Conservation (phyloP, 495 filamentous ascomycete species). For the Penicillium cosmopolitanum region DNA sequence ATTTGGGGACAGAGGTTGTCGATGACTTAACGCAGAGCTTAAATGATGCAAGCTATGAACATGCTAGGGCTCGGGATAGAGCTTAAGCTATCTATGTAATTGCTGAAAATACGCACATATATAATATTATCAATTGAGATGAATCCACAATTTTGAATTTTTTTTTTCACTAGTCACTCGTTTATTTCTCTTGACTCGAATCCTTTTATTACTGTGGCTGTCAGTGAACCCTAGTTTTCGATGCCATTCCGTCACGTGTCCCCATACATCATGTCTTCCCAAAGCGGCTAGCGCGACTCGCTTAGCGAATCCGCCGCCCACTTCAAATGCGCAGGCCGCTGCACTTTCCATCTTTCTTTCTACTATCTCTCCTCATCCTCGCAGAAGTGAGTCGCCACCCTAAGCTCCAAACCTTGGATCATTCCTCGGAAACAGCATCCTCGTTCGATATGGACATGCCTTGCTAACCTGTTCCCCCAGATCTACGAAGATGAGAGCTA, state of each 20-base stretch:
- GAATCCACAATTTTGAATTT: conserved; percentile 8
- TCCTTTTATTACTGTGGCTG: not conserved
- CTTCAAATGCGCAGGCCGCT: conserved; percentile 47
- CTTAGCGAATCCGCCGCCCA: conserved; percentile 48
- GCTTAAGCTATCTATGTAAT: not conserved
- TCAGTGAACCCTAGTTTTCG: conserved; percentile 25
- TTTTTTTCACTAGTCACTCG: conserved; percentile 2
- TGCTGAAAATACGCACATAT: not conserved
- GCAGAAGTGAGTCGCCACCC: conserved; percentile 50
- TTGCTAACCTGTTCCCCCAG: conserved; percentile 15
- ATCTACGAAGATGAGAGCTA: conserved; percentile 89
- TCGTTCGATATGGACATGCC: conserved; percentile 25
- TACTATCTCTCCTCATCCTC: conserved; percentile 58
- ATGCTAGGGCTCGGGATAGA: not conserved
- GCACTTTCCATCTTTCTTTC: conserved; percentile 47
- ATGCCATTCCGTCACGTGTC: conserved; percentile 20
- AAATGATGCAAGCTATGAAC: not conserved
- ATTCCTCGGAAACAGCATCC: conserved; percentile 1
- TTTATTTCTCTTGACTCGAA: not conserved
- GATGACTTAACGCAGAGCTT: conserved; percentile 4
- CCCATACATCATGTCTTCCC: conserved; percentile 7
- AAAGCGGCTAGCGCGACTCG: conserved; percentile 40
- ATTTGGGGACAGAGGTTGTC: conserved; percentile 1
- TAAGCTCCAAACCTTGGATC: conserved; percentile 5
- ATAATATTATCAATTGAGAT: conserved; percentile 1